Base-by-base conservation (phyloP, 306 rosid species). In the Lathyrus oleraceus region DNA sequence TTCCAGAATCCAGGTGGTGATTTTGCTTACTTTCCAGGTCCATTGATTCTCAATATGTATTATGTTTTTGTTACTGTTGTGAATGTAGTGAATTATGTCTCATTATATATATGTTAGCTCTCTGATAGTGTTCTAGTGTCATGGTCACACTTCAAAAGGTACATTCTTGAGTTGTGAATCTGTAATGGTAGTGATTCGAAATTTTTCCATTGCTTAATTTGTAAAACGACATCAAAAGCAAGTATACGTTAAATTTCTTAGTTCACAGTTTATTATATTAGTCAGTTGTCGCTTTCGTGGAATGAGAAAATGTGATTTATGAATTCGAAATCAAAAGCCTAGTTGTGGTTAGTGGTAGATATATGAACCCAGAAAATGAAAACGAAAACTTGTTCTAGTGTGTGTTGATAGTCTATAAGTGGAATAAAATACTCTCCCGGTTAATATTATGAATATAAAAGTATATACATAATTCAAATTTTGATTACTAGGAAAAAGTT, bases 11-110 rank as follows among this genome's bases (percentile, higher is more conserved):
- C 64, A 57, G 61, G 5, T 10, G 32, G 39, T 43, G 16, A 35
- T 51, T 64, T 74, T n/a, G 10, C 62, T 10, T 28, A 6, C 20
- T 77, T 63, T 30, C 20, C 27, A 70, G 5, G 63, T 69, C 35
- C 15, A 7, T 44, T 76, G 73, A 64, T 67, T 71, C 42, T 66
- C 23, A 42, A 72, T 72, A 48, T 23, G 49, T 73, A 47, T 66
- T 6, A 28, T 57, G 5, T 12, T 61, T 4, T 11, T 5, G 12
- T 8, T 56, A 10, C 1, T 28, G 20, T 14, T 7, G 20, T 56
- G 61, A 63, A 48, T 80, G 67, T 79, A 72, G 52, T 69, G 45
- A 64, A 56, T 69, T 20, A 51, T 52, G 42, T 49, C 45, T 63
- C 73, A 30, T 73, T 49, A 27, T 57, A 8, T 57, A 8, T 48